A percentile compares a stretch with the other conserved stretches of the same genome.
Conservation (phyloP, 2,329 filamentous ascomycete genomes). For the Penicillium sp. region DNA sequence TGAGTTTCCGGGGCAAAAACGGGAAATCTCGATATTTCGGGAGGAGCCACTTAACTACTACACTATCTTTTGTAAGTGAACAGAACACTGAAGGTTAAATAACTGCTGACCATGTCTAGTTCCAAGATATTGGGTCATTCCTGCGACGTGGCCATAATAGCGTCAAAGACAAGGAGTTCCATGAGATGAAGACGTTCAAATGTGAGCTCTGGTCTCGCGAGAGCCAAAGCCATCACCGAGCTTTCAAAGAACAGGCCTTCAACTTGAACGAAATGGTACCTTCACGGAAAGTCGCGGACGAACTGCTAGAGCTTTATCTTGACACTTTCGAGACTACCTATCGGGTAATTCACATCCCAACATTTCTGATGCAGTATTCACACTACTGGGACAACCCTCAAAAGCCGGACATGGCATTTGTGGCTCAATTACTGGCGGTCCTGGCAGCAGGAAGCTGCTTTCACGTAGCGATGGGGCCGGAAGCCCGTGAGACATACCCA, state of each 20-base stretch:
- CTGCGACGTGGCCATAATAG: conserved; percentile 20
- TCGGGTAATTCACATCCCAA: conserved; percentile 56
- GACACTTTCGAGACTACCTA: conserved; percentile 55
- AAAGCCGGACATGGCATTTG: conserved; percentile 44
- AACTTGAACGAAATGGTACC: conserved; percentile 44
- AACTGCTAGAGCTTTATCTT: conserved; percentile 53
- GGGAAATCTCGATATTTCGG: conserved; percentile 29
- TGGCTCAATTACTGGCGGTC: conserved; percentile 41
- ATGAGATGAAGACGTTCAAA: conserved; percentile 29
- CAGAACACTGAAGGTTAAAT: neutral
- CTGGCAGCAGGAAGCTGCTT: conserved; percentile 46
- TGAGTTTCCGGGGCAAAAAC: conserved; percentile 32
- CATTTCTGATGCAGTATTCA: conserved; percentile 55
- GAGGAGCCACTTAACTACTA: conserved; percentile 29
- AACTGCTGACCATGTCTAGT: conserved; percentile 18
- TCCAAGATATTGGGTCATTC: conserved; percentile 28
- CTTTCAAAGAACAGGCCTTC: conserved; percentile 29
- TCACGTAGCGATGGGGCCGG: conserved; percentile 17
- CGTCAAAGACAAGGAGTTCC: conserved; percentile 22
- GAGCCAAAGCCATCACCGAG: conserved; percentile 26
- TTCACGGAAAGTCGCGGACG: conserved; percentile 42
- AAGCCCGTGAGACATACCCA: conserved; percentile 38
- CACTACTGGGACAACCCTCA: conserved; percentile 48
- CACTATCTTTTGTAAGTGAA: conserved; percentile 31
- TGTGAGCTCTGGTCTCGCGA: conserved; percentile 28